These are phyloP conservation scores for Hemileia vastatrix DNA, from an alignment of 1,284 basidiomycete species.

Conservation along the genomic window DNA sequence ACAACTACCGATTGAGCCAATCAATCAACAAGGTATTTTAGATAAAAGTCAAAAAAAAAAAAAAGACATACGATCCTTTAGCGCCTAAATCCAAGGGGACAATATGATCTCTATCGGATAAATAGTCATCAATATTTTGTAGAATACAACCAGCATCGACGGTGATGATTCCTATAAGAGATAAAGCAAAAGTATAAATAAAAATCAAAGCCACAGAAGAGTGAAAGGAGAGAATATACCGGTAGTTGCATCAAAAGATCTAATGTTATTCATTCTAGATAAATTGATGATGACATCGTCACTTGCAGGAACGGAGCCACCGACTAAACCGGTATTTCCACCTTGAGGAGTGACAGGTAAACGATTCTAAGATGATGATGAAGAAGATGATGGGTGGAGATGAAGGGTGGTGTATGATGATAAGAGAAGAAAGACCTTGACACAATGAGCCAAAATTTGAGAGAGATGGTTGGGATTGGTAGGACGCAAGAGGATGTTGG, in stretches of 20 bases:
- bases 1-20: conserved; percentile 54
- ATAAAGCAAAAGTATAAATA: background rate
- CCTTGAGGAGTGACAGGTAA: conserved; percentile 82
- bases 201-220: background rate
- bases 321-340: conserved; percentile 93
- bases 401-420: background rate
- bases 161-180: conserved; percentile 50
- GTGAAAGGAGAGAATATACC: conserved; percentile 49
- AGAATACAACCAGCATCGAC: conserved; percentile 84
- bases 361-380: conserved; percentile 54
- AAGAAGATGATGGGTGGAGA: background rate
- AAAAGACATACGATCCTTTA: conserved; percentile 68
- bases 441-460: conserved; percentile 12
- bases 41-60: background rate
- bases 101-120: conserved; percentile 81
- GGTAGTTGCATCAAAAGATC: conserved; percentile 85
- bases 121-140: conserved; percentile 76
- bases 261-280: conserved; percentile 69
- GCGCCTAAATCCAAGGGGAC: conserved; percentile 97
- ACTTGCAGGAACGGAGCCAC: conserved; percentile 82
- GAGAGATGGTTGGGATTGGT: conserved; percentile 13
- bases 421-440: background rate
- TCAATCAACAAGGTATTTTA: background rate
- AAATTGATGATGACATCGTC: conserved; percentile 84
- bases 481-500: conserved; percentile 12